Evolutionary conservation across 2,329 filamentous ascomycete genomes (phyloP).

Genomic region (Nemania sp.): DNA sequence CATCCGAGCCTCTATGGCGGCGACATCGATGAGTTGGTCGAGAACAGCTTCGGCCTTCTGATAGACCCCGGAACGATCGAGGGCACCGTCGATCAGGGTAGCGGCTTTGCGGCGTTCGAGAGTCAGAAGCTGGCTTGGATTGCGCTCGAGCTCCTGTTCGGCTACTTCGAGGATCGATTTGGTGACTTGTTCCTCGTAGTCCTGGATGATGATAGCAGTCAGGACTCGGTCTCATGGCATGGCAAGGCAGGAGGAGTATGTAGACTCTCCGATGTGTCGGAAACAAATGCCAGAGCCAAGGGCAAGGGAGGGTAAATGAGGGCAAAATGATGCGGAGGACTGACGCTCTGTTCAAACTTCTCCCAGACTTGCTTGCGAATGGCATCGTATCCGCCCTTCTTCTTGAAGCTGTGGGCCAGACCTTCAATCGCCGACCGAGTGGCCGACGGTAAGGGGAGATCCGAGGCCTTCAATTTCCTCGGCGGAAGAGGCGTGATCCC

Average conservation of each 20-base stretch:
- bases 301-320: too few relatives aligned
- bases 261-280: too few relatives aligned
- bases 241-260: neutral
- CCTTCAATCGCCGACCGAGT: slow-evolving; percentile 75
- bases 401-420: slow-evolving; percentile 81
- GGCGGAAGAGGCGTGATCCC: slow-evolving; percentile 30
- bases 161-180: slow-evolving; percentile 71
- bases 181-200: slow-evolving; percentile 70
- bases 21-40: slow-evolving; percentile 68
- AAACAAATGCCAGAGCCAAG: too few relatives aligned
- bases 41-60: slow-evolving; percentile 71
- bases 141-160: slow-evolving; percentile 74
- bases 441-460: slow-evolving; percentile 74
- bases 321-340: slow-evolving; percentile 33
- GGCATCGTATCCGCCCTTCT: slow-evolving; percentile 80
- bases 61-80: slow-evolving; percentile 78
- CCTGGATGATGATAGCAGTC: slow-evolving; percentile 49
- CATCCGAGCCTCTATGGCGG: slow-evolving; percentile 70
- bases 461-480: slow-evolving; percentile 70
- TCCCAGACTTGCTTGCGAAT: slow-evolving; percentile 79
- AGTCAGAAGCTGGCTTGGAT: slow-evolving; percentile 71
- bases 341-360: slow-evolving; percentile 71
- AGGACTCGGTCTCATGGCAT: slow-evolving; percentile 4
- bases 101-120: slow-evolving; percentile 75
- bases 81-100: slow-evolving; percentile 75